Base-by-base conservation (phyloP, 2,329 filamentous ascomycete genomes). In the Chaetomiaceae sp. region DNA sequence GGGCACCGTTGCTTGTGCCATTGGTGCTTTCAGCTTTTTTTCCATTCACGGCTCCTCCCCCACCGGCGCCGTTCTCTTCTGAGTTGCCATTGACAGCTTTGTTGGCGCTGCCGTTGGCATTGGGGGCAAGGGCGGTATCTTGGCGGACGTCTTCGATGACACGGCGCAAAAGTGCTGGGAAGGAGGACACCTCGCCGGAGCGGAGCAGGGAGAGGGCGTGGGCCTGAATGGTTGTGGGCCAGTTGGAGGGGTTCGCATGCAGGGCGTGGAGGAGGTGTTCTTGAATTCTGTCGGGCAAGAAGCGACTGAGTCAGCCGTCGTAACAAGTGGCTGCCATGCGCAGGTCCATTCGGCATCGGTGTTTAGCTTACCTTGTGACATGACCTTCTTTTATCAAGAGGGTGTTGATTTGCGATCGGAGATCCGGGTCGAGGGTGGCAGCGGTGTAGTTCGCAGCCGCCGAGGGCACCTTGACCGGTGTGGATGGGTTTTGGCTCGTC, bases 251-350 rank as follows among this genome's bases (percentile, higher is more conserved):
- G 64, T 81, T 70, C 39, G 79, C 68, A 62, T 83, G 69, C 42
- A 84, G 75, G 50, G 75, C 64, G 65, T 83, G 79, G 34, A 83
- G 74, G 59, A 84, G 74, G 35, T 73, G 67, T 47, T 83, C 79
- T 69, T 83, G 79, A 56, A 84, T 83, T 56, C 80, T 82, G 59
- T 24, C 4, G n/a, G n/a, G n/a, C n/a, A n/a, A n/a, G n/a, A n/a
- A n/a, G n/a, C n/a, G n/a, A n/a, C n/a, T n/a, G n/a, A n/a, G n/a
- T n/a, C n/a, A n/a, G n/a, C n/a, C n/a, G n/a, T n/a, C n/a, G n/a
- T n/a, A n/a, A n/a, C n/a, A n/a, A n/a, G n/a, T n/a, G n/a, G n/a
- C n/a, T n/a, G n/a, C n/a, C n/a, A n/a, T n/a, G n/a, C n/a, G n/a
- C n/a, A n/a, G n/a, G n/a, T n/a, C n/a, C n/a, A n/a, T n/a, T n/a